Conservation (phyloP, 2,329 filamentous ascomycete species). For the Phaeoacremonium minimum region DNA sequence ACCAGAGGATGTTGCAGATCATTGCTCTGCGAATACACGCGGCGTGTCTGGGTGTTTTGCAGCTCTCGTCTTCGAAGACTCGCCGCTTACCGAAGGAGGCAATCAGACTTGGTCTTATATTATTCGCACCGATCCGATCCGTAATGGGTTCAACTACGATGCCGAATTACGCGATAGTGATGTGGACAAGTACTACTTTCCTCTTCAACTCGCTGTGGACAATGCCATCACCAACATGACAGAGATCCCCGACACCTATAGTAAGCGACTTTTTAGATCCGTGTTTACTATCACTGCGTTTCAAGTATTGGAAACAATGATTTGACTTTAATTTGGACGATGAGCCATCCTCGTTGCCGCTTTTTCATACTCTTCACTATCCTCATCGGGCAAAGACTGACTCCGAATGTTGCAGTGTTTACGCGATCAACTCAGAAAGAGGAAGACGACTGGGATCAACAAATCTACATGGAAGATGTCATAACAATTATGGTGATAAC, state of each 20-base stretch:
- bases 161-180: conserved; percentile 65
- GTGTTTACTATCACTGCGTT: no score
- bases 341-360: no score
- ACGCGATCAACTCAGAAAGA: conserved; percentile 7
- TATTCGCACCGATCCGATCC: conserved; percentile 68
- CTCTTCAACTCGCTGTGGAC: conserved; percentile 77
- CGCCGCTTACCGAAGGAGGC: conserved; percentile 62
- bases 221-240: conserved; percentile 56
- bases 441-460: conserved; percentile 1
- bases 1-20: conserved; percentile 53
- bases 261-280: no score
- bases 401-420: no score
- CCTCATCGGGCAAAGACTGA: no score
- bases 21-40: conserved; percentile 60
- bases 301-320: no score
- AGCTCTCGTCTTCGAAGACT: conserved; percentile 72
- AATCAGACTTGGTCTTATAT: conserved; percentile 81
- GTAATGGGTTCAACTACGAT: conserved; percentile 56
- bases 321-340: no score
- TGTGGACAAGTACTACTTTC: conserved; percentile 71
- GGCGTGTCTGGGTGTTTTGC: conserved; percentile 51
- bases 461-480: conserved; percentile 20
- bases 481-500: conserved; percentile 16
- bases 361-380: no score
- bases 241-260: conserved; percentile 2